A percentile compares a stretch with the other conserved stretches of the same genome.
Conservation (phyloP, 1,284 basidiomycete species). For the Albatrellus sp. region DNA sequence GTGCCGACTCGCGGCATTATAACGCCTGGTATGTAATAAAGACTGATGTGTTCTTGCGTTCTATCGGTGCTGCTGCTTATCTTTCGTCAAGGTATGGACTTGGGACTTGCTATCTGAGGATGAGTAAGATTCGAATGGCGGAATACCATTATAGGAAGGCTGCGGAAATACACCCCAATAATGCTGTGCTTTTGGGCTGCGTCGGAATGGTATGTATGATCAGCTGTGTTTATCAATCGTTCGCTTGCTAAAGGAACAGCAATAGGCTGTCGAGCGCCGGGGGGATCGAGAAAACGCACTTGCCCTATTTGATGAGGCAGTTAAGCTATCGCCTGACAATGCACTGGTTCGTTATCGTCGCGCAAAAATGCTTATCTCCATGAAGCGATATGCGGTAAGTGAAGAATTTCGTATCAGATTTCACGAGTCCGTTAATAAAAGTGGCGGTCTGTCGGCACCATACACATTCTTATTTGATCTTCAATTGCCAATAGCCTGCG, state of each 20-base stretch:
- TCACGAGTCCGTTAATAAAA: conserved; percentile 8
- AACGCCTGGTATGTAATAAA: conserved; percentile 73
- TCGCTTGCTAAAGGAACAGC: conserved; percentile 4
- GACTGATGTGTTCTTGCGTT: conserved; percentile 6
- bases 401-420: conserved; percentile 13
- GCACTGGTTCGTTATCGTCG: conserved; percentile 85
- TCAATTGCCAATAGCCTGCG: conserved; percentile 44
- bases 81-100: conserved; percentile 74
- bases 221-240: background rate
- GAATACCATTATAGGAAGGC: conserved; percentile 93
- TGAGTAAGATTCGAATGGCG: conserved; percentile 81
- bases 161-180: conserved; percentile 80
- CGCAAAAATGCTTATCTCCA: conserved; percentile 75
- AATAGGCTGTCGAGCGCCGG: conserved; percentile 72
- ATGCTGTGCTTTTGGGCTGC: conserved; percentile 82
- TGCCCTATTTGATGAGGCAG: conserved; percentile 68
- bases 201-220: conserved; percentile 63
- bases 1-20: conserved; percentile 82
- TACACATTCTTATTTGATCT: conserved; percentile 1
- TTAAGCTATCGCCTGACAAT: conserved; percentile 66
- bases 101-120: conserved; percentile 85
- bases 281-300: conserved; percentile 66
- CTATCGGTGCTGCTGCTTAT: conserved; percentile 12
- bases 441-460: conserved; percentile 9
- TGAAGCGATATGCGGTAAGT: conserved; percentile 73